A percentile compares a stretch with the other conserved stretches of the same genome.
Conservation (phyloP, 2,329 filamentous ascomycete genomes). For the Clonostachys chloroleuca region DNA sequence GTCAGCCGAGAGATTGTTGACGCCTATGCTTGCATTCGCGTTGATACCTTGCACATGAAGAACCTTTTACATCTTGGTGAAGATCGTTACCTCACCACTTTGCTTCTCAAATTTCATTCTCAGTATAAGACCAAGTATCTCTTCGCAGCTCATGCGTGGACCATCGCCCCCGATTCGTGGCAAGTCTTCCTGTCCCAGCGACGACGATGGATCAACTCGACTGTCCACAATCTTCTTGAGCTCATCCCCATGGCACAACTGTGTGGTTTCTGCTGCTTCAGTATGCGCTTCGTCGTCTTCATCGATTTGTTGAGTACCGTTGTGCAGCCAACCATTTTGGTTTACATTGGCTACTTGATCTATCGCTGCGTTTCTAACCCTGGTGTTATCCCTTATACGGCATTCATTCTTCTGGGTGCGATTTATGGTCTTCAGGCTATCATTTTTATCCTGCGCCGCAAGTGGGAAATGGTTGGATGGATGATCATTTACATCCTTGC, state of each 20-base stretch:
- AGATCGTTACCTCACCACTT: slow-evolving; percentile 93
- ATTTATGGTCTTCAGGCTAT: slow-evolving; percentile 96
- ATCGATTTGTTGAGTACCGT: slow-evolving; percentile 88
- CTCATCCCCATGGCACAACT: slow-evolving; percentile 90
- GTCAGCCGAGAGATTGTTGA: slow-evolving; percentile 91
- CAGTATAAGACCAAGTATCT: slow-evolving; percentile 99
- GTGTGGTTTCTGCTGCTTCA: slow-evolving; percentile 99
- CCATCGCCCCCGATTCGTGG: slow-evolving; percentile 93
- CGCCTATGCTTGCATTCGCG: slow-evolving; percentile 84
- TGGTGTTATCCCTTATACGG: slow-evolving; percentile 70
- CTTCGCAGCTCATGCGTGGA: slow-evolving; percentile 89
- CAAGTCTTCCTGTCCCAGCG: slow-evolving; percentile 93
- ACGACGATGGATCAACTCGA: slow-evolving; percentile 99
- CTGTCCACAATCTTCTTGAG: slow-evolving; percentile 95
- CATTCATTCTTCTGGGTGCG: slow-evolving; percentile 87
- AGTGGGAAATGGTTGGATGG: slow-evolving; percentile 99
- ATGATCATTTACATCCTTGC: slow-evolving; percentile 94
- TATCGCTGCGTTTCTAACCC: slow-evolving; percentile 61
- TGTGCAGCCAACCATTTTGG: slow-evolving; percentile 85
- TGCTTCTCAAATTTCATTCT: slow-evolving; percentile 86
- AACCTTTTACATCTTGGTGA: slow-evolving; percentile 95
- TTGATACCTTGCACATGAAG: slow-evolving; percentile 98
- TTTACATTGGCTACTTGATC: slow-evolving; percentile 87
- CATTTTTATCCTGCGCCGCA: slow-evolving; percentile 93
- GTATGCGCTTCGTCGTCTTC: slow-evolving; percentile 97